These are phyloP conservation scores for Trichoderma harzianum DNA, from an alignment of 2,329 filamentous ascomycete species.

Conservation along the genomic window DNA sequence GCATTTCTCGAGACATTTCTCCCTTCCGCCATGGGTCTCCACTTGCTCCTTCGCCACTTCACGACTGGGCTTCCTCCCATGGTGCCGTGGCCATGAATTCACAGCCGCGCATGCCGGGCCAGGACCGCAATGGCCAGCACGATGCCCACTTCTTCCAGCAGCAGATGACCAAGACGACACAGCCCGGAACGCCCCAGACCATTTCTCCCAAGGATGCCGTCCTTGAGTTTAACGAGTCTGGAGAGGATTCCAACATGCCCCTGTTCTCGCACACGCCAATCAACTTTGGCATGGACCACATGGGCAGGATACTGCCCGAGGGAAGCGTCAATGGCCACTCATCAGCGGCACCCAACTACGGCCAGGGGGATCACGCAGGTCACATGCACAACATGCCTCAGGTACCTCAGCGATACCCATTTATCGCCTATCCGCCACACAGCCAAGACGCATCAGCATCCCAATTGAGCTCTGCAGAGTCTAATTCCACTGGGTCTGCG, in stretches of 20 bases:
- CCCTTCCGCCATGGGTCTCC: constrained; percentile 63
- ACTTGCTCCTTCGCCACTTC: constrained; percentile 55
- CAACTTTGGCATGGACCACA: constrained; percentile 41
- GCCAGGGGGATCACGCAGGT: not conserved
- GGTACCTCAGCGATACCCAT: constrained; percentile 52
- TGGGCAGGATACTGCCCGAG: constrained; percentile 34
- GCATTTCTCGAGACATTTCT: constrained; percentile 42
- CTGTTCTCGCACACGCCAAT: constrained; percentile 65
- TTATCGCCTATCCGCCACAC: constrained; percentile 39
- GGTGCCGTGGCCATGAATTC: constrained; percentile 42
- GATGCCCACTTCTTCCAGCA: constrained; percentile 48
- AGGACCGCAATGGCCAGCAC: constrained; percentile 48
- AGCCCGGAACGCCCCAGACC: constrained; percentile 64
- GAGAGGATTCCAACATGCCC: constrained; percentile 62
- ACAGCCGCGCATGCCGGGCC: constrained; percentile 58
- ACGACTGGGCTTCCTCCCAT: constrained; percentile 39
- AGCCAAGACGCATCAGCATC: constrained; percentile 34
- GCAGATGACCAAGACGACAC: constrained; percentile 38
- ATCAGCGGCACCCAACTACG: constrained; percentile 19
- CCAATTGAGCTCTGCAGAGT: constrained; percentile 43
- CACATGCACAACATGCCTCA: constrained; percentile 31
- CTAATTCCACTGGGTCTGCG: constrained; percentile 41
- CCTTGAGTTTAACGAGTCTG: constrained; percentile 75
- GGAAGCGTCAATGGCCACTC: constrained; percentile 20
- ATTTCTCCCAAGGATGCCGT: constrained; percentile 94